Evolutionary conservation across 169 alveolate genomes (phyloP).

Genomic region (Perkinsus olseni): DNA sequence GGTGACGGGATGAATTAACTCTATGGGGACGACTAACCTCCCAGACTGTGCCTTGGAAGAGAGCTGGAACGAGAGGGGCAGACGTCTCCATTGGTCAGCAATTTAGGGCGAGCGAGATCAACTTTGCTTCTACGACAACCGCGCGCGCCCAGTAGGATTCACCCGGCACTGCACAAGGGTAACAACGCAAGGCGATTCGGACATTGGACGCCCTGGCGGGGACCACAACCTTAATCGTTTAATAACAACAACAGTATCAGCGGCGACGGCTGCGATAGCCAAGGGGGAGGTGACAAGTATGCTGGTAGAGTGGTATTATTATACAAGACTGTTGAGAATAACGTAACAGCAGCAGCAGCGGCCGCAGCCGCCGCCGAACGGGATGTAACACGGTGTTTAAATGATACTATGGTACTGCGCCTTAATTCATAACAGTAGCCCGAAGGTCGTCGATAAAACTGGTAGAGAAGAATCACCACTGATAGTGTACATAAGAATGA

Average conservation of each 20-base stretch:
- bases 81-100: neutral
- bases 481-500: neutral
- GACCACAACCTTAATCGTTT: too few species aligned
- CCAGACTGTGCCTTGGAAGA: neutral
- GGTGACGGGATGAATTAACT: neutral
- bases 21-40: too few species aligned
- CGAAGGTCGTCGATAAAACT: too few species aligned
- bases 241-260: too few species aligned
- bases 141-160: neutral
- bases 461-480: too few species aligned
- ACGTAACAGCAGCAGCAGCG: neutral
- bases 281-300: too few species aligned
- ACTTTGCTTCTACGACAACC: neutral
- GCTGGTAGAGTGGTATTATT: too few species aligned
- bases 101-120: neutral
- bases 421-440: neutral
- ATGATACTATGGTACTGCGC: neutral
- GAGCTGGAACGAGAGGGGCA: too few species aligned
- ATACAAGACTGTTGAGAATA: neutral
- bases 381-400: neutral
- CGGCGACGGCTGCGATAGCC: too few species aligned
- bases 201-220: too few species aligned
- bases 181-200: neutral
- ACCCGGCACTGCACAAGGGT: neutral
- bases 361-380: too few species aligned